Conservation (phyloP, 345 rosid species). For the Moricandia arvensis region DNA sequence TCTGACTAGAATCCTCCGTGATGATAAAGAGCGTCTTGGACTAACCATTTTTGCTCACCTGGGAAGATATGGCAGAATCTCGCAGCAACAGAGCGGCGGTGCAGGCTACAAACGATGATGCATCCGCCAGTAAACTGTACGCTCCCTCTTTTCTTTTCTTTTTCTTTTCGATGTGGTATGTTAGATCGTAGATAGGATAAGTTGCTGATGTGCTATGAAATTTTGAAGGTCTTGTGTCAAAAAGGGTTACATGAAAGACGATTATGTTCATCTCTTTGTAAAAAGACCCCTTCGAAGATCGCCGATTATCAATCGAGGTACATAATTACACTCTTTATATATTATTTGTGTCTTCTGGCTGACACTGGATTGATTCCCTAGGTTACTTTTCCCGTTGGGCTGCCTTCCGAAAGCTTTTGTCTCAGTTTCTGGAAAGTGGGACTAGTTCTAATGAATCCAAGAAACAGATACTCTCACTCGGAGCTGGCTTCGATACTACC, state of each 20-base stretch:
- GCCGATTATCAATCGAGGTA: conserved; percentile 92
- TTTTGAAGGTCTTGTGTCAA: conserved; percentile 79
- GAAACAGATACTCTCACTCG: conserved; percentile 92
- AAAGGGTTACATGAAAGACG: conserved; percentile 90
- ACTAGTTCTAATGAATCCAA: conserved; percentile 35
- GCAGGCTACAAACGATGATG: conserved; percentile 97
- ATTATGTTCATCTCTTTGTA: conserved; percentile 78
- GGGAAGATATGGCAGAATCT: conserved; percentile 49
- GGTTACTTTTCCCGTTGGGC: conserved; percentile 98
- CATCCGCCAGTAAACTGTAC: conserved; percentile 89
- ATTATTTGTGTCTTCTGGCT: neutral
- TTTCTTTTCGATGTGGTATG: no score
- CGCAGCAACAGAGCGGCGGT: conserved; percentile 81
- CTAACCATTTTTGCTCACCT: neutral
- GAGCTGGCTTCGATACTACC: conserved; percentile 93
- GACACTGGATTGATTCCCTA: conserved; percentile 21
- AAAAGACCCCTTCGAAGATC: conserved; percentile 87
- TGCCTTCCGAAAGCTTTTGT: conserved; percentile 76
- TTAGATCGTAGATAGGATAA: neutral
- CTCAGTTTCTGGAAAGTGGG: conserved; percentile 69
- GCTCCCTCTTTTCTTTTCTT: neutral
- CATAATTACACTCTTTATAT: conserved; percentile 10
- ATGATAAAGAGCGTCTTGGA: no score
- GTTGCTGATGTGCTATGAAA: conserved; percentile 14
- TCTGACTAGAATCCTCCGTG: no score